Base-by-base conservation (phyloP, 139 green algal species). In the Tetradesmus lagerheimii region DNA sequence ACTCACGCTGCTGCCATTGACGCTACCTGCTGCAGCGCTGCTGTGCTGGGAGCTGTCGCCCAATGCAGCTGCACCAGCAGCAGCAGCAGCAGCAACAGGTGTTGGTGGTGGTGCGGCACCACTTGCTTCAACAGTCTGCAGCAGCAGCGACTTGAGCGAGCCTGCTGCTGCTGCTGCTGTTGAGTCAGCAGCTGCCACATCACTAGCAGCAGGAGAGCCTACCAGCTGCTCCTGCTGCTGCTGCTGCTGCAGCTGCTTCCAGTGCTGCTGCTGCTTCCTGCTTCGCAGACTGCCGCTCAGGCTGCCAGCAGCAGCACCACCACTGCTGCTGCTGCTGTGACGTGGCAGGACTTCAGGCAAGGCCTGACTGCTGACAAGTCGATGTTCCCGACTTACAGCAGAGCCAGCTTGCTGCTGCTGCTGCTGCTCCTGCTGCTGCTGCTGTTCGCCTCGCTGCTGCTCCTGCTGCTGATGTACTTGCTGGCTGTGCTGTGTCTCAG, bases 221-320 rank as follows among this genome's bases (percentile, higher is more conserved):
- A 23, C 15, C 20, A 71, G 57, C 47, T 86, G 45, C 50, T 86
- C 15, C 80, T 86, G 80, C 43, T 86, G 80, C 15, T 86, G 29
- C n/a, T 86, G 80, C 43, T 86, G 80, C 80, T 47, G 29, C 27
- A 86, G 80, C 45, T 86, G 80, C 43, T 78, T 78, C 53, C 34
- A 87, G 53, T 31, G 57, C 82, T 78, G 82, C 35, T 50, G 53
- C 53, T 78, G 34, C 57, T 78, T 53, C 82, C 53, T 79, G 82
- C 82, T 87, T 4, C 15, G 31, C 9, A 87, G 18, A 20, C 53
- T 78, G 18, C 82, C 31, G 4, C 11, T 18, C 15, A 16, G 25
- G 80, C 80, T 67, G 9, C 41, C 71, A 4, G 71, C 71, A 29
- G 47, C 12, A 20, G n/a, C 29, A 9, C 57, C 71, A n/a, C 71